phyloP scores from a whole-genome alignment of 1,139 yeast genomes.

The Saccharomyces hybrid region DNA sequence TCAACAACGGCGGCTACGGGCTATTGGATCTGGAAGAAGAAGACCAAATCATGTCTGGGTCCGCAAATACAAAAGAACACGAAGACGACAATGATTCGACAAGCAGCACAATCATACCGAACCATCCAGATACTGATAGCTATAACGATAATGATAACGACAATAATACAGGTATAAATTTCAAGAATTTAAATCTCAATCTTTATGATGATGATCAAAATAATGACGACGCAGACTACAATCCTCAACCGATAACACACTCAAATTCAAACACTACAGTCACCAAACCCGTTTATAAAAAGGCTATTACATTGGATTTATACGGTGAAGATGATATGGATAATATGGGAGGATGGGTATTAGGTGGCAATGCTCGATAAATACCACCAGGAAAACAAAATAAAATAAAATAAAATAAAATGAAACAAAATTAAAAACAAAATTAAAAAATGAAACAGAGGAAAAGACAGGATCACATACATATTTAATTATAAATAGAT shows the following conservation, averaged over 20 bases:
- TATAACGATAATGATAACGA: background rate
- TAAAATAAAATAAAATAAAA: no score
- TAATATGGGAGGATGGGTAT: constrained; percentile 23
- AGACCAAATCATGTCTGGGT: constrained; percentile 26
- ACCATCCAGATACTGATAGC: background rate
- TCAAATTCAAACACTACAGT: constrained; percentile 9
- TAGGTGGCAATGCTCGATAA: constrained; percentile 22
- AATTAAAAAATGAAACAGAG: background rate
- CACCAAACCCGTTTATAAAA: constrained; percentile 17
- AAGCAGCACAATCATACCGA: background rate
- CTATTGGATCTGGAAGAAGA: constrained; percentile 22
- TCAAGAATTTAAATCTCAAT: constrained; percentile 13
- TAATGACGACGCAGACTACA: background rate
- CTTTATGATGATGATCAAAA: constrained; percentile 15
- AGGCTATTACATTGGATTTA: constrained; percentile 24
- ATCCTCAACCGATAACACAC: constrained; percentile 3
- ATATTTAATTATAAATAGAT: background rate
- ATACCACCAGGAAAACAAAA: no score
- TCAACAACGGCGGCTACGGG: constrained; percentile 6
- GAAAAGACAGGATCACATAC: background rate
- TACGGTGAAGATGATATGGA: constrained; percentile 25
- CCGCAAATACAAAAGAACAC: background rate
- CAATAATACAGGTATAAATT: background rate
- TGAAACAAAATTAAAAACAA: no score
- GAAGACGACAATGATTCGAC: background rate